Evolutionary conservation across 768 basidiomycete species (phyloP), one percentile per base, ranked within the genome.

Genomic region (Lyophyllum decastes): DNA sequence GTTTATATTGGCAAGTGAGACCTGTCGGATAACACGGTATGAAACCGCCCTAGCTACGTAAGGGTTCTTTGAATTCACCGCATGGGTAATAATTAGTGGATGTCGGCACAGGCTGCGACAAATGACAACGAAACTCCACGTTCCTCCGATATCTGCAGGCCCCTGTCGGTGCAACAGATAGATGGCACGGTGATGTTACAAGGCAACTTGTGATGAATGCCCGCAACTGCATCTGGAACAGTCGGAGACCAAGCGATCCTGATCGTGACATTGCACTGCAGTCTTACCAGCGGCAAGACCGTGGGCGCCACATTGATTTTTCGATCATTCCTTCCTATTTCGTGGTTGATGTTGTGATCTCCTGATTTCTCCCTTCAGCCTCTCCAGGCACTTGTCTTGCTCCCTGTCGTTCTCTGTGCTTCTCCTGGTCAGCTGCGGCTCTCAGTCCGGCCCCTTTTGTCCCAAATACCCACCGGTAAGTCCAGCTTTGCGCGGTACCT

Each of bases 1-100:
- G 43, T 68, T 70, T 75, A 72, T 72, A 75, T 70, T 61, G 62
- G 52, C 44, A 62, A 65, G 62, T 66, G 69, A 66, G 57, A 66
- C 61, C 40, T 41, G 40, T 38, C 35, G 35, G 35, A 38, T 38
- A 30, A 30, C 35, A 11, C 57, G 64, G 59, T 33, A 45, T 54
- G 63, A 62, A 62, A 66, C 62, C 66, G 64, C 66, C 66, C 62
- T 68, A 60, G 68, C 58, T 68, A 70, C 67, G 67, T 68, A 70
- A 71, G 56, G 61, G 57, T 57, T 64, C 38, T 63, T 64, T 52
- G 46, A 57, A 47, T 56, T 55, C 62, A 12, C 35, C 55, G 57
- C 66, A 71, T 64, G 59, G 61, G 57, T 62, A 58, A 56, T 51
- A 52, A 54, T 50, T 57, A 52, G 34, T 58, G 58, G 46, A 55